Evolutionary conservation across 2,329 filamentous ascomycete species (phyloP).

Genomic region (Grosmannia clavigera): DNA sequence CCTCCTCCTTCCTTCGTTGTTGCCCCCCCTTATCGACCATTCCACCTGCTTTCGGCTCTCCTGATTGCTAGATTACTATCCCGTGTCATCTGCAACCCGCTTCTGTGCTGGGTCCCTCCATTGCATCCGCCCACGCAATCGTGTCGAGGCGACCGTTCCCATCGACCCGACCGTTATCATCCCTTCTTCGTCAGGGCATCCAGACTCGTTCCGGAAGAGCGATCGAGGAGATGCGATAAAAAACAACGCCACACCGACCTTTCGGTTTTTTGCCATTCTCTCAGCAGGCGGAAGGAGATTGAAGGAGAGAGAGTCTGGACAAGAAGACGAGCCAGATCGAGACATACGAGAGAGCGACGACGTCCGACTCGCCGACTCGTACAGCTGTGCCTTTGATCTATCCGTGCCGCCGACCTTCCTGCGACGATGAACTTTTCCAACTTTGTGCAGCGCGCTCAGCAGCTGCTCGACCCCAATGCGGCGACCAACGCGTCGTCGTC

Average conservation of each 20-base stretch:
- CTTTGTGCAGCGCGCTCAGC: slow-evolving; percentile 91
- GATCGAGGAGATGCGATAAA: not conserved
- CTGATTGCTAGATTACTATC: not conserved
- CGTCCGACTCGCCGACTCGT: too few species aligned
- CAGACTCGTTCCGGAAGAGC: not conserved
- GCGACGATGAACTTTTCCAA: slow-evolving; percentile 52
- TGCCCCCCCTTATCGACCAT: not conserved
- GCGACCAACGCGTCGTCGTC: slow-evolving; percentile 34
- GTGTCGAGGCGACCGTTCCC: not conserved
- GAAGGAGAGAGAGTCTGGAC: not conserved
- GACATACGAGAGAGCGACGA: not conserved
- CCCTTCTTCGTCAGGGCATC: not conserved
- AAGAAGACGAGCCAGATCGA: not conserved
- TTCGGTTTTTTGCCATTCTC: not conserved
- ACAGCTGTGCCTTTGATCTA: not conserved
- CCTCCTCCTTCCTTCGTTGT: not conserved
- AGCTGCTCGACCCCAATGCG: slow-evolving; percentile 81
- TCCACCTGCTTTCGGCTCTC: not conserved
- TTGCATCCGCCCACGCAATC: not conserved
- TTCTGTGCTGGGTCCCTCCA: not conserved
- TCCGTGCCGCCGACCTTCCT: not conserved
- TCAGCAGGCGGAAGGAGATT: not conserved
- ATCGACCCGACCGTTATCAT: not conserved
- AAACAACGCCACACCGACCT: not conserved
- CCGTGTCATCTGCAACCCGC: not conserved